These are phyloP conservation scores for Anthostomella pinea DNA, from an alignment of 2,329 filamentous ascomycete species.

Conservation along the genomic window DNA sequence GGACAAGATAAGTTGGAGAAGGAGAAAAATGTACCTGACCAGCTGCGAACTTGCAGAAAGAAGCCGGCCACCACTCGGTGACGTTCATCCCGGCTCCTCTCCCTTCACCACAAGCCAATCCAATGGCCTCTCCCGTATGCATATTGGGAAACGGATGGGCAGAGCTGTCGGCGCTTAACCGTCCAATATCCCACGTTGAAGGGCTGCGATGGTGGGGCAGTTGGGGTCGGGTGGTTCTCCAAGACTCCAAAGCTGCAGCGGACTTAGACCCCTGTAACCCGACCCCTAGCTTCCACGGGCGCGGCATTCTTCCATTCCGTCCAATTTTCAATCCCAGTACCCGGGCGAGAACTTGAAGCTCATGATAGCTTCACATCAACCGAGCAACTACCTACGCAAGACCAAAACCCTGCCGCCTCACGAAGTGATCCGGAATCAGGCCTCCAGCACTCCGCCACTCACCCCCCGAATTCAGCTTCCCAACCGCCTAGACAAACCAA, in stretches of 20 bases:
- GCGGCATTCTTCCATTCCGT: slow-evolving; percentile 23
- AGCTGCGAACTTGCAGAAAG: too few relatives aligned
- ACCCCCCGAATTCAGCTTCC: background rate
- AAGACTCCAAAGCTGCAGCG: too few relatives aligned
- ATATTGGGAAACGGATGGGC: background rate
- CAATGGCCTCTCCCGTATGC: background rate
- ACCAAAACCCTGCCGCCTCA: background rate
- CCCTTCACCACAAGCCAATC: too few relatives aligned
- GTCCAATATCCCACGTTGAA: slow-evolving; percentile 24
- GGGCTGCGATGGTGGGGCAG: slow-evolving; percentile 25
- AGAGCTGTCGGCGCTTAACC: slow-evolving; percentile 27
- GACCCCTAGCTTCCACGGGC: too few relatives aligned
- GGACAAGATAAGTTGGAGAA: slow-evolving; percentile 7
- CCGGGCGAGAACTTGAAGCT: slow-evolving; percentile 5
- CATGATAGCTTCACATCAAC: slow-evolving; percentile 19
- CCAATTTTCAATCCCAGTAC: slow-evolving; percentile 20
- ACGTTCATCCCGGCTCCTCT: too few relatives aligned
- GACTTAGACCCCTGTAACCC: slow-evolving; percentile 1
- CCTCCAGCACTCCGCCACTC: background rate
- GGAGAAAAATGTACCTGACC: slow-evolving; percentile 1
- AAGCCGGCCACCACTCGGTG: too few relatives aligned
- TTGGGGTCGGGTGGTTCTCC: background rate
- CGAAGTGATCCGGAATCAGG: background rate
- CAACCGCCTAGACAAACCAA: too few relatives aligned
- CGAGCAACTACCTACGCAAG: background rate